Evolutionary conservation across 2,329 filamentous ascomycete genomes (phyloP).

Genomic region (Pseudodiploospora longispora): DNA sequence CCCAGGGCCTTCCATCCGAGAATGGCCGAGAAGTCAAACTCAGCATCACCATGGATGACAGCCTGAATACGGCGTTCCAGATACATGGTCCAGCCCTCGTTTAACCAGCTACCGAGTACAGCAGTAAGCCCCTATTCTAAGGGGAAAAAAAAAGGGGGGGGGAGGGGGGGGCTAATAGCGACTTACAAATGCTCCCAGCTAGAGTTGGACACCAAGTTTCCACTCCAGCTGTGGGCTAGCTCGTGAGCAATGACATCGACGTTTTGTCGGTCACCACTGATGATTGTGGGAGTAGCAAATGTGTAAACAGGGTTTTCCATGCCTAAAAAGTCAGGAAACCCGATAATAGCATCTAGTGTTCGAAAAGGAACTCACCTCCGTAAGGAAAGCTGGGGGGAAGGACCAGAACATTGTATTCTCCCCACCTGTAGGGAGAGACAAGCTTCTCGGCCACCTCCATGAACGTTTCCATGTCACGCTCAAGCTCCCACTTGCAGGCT

Average conservation of each 20-base stretch:
- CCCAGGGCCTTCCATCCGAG: conserved; percentile 88
- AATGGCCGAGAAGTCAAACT: conserved; percentile 90
- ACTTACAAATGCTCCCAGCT: conserved; percentile 74
- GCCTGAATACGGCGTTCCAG: conserved; percentile 79
- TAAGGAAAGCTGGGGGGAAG: conserved; percentile 87
- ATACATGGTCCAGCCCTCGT: conserved; percentile 89
- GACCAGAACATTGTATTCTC: conserved; percentile 87
- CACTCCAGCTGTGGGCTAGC: conserved; percentile 72
- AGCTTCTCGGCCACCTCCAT: conserved; percentile 75
- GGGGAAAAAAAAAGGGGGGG: too few species aligned
- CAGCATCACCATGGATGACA: conserved; percentile 69
- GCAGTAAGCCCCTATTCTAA: conserved; percentile 1
- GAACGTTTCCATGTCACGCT: conserved; percentile 85
- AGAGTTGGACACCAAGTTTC: conserved; percentile 71
- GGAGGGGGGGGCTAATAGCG: too few species aligned
- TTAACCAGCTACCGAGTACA: conserved; percentile 46
- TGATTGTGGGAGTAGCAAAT: conserved; percentile 89
- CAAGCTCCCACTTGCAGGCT: conserved; percentile 83
- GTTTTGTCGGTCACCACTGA: conserved; percentile 84
- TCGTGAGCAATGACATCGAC: conserved; percentile 94
- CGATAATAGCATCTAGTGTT: background rate
- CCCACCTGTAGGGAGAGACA: conserved; percentile 87
- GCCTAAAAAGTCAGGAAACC: conserved; percentile 29
- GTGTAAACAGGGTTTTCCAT: conserved; percentile 95
- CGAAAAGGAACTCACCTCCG: conserved; percentile 47